phyloP scores from a whole-genome alignment of 2,329 filamentous ascomycete species.

The Ophiostoma tasmaniense region DNA sequence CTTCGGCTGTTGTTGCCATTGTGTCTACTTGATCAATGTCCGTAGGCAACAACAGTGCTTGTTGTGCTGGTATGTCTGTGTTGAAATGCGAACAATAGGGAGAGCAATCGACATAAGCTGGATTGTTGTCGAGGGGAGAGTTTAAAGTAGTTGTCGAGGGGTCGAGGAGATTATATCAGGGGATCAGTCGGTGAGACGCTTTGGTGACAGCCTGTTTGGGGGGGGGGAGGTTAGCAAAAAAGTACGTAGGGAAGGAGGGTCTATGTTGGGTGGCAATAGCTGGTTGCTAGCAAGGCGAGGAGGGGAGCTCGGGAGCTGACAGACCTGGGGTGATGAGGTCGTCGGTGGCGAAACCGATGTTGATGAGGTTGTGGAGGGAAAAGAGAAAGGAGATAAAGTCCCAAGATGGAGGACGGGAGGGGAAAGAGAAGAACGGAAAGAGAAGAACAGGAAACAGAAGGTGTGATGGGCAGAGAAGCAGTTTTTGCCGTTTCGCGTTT shows the following conservation, averaged over 20 bases:
- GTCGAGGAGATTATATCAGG: not conserved
- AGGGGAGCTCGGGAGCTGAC: not conserved
- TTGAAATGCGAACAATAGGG: not conserved
- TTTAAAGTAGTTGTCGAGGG: not conserved
- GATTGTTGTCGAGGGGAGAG: not conserved
- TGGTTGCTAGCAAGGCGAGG: not conserved
- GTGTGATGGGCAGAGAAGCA: not conserved
- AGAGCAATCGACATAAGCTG: not conserved
- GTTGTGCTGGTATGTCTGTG: not conserved
- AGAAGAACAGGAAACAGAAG: conserved; percentile 15
- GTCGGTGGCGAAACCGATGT: not conserved
- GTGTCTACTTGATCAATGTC: not conserved
- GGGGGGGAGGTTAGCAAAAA: not conserved
- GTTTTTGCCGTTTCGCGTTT: not conserved
- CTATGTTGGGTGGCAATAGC: not conserved
- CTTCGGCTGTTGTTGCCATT: not conserved
- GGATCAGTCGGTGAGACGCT: not conserved
- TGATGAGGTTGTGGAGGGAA: not conserved
- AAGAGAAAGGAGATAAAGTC: not conserved
- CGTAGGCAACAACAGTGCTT: not conserved
- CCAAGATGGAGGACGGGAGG: not conserved
- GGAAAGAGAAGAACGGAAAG: not conserved
- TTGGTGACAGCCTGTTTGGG: not conserved
- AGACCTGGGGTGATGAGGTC: not conserved
- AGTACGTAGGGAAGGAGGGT: not conserved